Evolutionary conservation across 2,329 filamentous ascomycete species (phyloP).

Genomic region (Apiospora aurea): DNA sequence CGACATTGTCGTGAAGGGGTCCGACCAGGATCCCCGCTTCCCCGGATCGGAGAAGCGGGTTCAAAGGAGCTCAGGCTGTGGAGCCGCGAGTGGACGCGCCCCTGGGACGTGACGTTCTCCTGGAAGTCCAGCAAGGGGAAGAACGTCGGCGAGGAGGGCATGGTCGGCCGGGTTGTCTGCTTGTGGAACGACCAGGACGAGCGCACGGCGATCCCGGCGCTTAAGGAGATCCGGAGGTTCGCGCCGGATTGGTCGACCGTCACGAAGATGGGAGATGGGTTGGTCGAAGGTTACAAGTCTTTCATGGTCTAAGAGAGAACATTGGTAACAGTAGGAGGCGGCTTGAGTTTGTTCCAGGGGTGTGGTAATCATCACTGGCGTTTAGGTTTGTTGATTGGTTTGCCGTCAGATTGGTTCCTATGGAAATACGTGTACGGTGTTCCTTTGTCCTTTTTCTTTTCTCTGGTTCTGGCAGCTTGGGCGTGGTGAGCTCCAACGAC

Average conservation of each 20-base stretch:
- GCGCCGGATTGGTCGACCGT: constrained; percentile 21
- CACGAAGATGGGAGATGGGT: constrained; percentile 16
- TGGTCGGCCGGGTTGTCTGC: constrained; percentile 23
- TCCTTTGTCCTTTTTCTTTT: not conserved
- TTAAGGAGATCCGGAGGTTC: constrained; percentile 24
- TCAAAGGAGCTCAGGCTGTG: constrained; percentile 20
- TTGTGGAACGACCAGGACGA: constrained; percentile 23
- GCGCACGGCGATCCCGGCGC: constrained; percentile 18
- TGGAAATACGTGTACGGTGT: not conserved
- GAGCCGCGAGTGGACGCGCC: constrained; percentile 21
- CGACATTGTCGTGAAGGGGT: constrained; percentile 13
- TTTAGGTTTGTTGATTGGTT: not conserved
- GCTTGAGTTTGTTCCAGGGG: not conserved
- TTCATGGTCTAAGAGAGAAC: constrained; percentile 7
- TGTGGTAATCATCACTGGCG: not conserved
- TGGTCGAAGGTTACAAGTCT: constrained; percentile 22
- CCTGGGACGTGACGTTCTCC: constrained; percentile 15
- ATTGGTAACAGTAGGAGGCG: not conserved
- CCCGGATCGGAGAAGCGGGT: constrained; percentile 12
- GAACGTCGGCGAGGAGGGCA: constrained; percentile 10
- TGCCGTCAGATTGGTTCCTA: not conserved
- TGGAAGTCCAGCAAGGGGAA: constrained; percentile 21
- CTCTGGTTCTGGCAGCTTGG: not conserved
- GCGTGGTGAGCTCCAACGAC: too few species aligned
- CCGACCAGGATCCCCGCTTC: constrained; percentile 21